Evolutionary conservation across 2,329 filamentous ascomycete genomes (phyloP).

Genomic region (Chrysosporium keratinophilum): DNA sequence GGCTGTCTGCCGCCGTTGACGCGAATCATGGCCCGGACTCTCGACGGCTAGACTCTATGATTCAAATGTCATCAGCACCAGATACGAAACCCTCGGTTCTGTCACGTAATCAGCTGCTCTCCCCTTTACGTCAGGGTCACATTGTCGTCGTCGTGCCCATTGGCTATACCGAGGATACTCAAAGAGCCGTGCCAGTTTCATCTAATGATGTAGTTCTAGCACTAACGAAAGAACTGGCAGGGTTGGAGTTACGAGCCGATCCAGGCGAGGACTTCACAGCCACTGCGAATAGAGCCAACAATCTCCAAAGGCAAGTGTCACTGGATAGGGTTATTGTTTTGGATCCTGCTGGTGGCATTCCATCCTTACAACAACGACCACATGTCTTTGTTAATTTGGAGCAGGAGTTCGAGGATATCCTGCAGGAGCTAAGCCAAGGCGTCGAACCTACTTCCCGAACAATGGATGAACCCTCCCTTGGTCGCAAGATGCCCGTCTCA

Average conservation of each 20-base stretch:
- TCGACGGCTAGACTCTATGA: slow-evolving; percentile 53
- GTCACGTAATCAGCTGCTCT: slow-evolving; percentile 48
- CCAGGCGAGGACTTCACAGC: slow-evolving; percentile 37
- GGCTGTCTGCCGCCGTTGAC: slow-evolving; percentile 66
- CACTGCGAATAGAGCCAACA: slow-evolving; percentile 31
- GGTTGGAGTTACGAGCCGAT: slow-evolving; percentile 44
- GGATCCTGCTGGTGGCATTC: slow-evolving; percentile 77
- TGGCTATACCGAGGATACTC: slow-evolving; percentile 47
- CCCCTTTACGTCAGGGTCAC: slow-evolving; percentile 55
- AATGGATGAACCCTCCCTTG: background rate
- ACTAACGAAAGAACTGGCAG: slow-evolving; percentile 64
- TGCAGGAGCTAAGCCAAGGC: slow-evolving; percentile 46
- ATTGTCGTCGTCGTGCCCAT: slow-evolving; percentile 60
- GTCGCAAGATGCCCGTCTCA: slow-evolving; percentile 10
- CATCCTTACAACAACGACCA: slow-evolving; percentile 52
- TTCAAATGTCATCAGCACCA: slow-evolving; percentile 32
- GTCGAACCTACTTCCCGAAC: slow-evolving; percentile 6
- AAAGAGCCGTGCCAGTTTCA: slow-evolving; percentile 40
- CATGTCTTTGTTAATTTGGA: slow-evolving; percentile 89
- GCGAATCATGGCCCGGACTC: slow-evolving; percentile 57
- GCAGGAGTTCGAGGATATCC: slow-evolving; percentile 68
- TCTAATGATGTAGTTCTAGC: slow-evolving; percentile 62
- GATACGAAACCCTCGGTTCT: slow-evolving; percentile 29
- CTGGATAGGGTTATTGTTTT: slow-evolving; percentile 82
- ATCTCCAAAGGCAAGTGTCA: slow-evolving; percentile 45